Percentiles rank a stretch among this genome's conserved stretches.
phyloP scores from a whole-genome alignment of 2,329 filamentous ascomycete species.

The Knufia petricola region DNA sequence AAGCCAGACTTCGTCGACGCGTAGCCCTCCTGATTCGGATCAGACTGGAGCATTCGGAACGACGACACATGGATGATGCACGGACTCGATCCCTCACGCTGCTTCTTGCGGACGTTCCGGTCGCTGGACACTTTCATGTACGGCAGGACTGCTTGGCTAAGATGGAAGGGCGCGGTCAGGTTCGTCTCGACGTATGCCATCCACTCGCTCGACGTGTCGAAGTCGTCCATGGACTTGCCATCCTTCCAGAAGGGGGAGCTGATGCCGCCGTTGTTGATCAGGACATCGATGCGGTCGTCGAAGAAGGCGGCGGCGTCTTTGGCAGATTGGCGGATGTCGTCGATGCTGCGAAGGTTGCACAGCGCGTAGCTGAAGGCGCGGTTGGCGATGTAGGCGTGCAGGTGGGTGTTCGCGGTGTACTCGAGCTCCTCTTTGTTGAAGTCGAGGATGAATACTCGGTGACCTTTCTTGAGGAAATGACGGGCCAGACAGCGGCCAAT shows the following conservation, averaged over 20 bases:
- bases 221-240: constrained; percentile 38
- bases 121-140: constrained; percentile 34
- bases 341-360: constrained; percentile 35
- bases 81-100: constrained; percentile 26
- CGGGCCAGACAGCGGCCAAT: constrained; percentile 39
- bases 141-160: constrained; percentile 39
- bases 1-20: constrained; percentile 33
- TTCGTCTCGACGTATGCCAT: constrained; percentile 40
- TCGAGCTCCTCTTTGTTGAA: constrained; percentile 33
- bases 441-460: constrained; percentile 38
- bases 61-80: constrained; percentile 40
- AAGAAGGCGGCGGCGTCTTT: constrained; percentile 30
- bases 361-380: constrained; percentile 26
- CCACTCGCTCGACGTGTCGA: constrained; percentile 35
- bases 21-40: constrained; percentile 42
- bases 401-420: constrained; percentile 27
- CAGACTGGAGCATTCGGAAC: constrained; percentile 39
- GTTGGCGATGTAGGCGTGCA: constrained; percentile 25
- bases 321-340: constrained; percentile 29
- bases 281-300: constrained; percentile 30
- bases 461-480: constrained; percentile 33
- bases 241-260: constrained; percentile 33
- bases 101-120: constrained; percentile 11
- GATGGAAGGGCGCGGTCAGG: constrained; percentile 37
- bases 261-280: constrained; percentile 34